Base-by-base conservation (phyloP, 768 basidiomycete species). In the Naganishia vaughanmartiniae region DNA sequence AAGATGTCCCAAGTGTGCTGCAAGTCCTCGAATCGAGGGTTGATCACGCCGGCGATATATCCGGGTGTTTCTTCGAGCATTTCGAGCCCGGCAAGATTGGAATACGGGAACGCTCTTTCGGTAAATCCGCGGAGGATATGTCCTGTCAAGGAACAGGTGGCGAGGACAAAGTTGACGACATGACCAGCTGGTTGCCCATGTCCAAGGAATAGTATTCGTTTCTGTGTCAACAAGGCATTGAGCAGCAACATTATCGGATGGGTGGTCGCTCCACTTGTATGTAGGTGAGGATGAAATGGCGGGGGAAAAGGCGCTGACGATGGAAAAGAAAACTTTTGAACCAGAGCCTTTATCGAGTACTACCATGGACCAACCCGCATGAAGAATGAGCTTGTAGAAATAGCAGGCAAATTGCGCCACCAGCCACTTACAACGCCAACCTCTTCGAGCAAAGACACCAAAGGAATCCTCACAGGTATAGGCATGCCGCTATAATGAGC, bases 41-140 rank as follows among this genome's bases (percentile, higher is more conserved):
- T 99, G 0, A 92, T 94, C 2, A 98, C 95, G 0, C 96, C 96
- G 12, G 94, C 96, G 65, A 99, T 93, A 78, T 89, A 99, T 15
- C 92, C 95, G 4, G 90, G 89, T 46, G 54, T 85, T 89, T 83
- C 83, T 81, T 94, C 90, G 86, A 94, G 90, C 76, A 94, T 91
- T 73, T 95, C 93, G 69, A 90, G 84, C 68, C 81, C 74, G 84
- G 80, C 88, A 74, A 99, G 83, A 78, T 92, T 95, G 4, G 93
- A 92, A 77, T 99, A 99, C 0, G 96, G 95, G 80, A 97, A 98
- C 1, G 93, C 89, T 19, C 92, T 87, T 76, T 92, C 90, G 55
- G 91, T 90, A 77, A 96, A 91, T 2, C 93, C 95, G 60, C 89
- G 84, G 69, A 98, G 81, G 31, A 83, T 76, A 26, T 86, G 86